Percentiles rank a stretch among this genome's conserved stretches.
Evolutionary conservation across 208 protist species (phyloP).

Genomic region (Leishmania aethiopica): DNA sequence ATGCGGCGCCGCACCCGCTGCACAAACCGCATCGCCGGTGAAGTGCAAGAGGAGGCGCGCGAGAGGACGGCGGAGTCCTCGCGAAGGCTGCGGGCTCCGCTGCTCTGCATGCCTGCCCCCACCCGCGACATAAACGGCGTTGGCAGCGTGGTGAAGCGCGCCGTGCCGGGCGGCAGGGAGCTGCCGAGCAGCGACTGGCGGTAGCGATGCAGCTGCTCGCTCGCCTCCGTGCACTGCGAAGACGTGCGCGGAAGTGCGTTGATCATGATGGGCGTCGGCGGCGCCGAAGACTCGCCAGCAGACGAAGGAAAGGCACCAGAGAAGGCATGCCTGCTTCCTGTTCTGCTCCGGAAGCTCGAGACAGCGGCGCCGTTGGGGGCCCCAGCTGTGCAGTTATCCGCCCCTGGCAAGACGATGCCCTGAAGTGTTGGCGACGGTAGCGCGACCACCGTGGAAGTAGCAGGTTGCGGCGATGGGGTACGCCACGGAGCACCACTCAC

Average conservation of each 20-base stretch:
- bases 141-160: conserved; percentile 27
- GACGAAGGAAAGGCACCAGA: not conserved
- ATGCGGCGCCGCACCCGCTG: conserved; percentile 30
- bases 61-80: conserved; percentile 31
- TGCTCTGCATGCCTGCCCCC: not conserved
- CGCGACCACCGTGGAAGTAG: not conserved
- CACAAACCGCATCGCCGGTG: conserved; percentile 15
- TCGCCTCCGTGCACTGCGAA: conserved; percentile 26
- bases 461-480: not conserved
- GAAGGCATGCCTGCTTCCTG: not conserved
- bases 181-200: conserved; percentile 11
- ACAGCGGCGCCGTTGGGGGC: not conserved
- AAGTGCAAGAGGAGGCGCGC: conserved; percentile 24
- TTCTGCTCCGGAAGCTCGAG: conserved; percentile 8
- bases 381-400: not conserved
- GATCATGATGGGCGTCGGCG: conserved; percentile 26
- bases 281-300: not conserved
- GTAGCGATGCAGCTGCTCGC: conserved; percentile 17
- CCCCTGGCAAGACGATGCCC: not conserved
- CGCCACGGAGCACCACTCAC: not conserved
- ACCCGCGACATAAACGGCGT: conserved; percentile 25
- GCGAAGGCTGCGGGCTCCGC: conserved; percentile 22
- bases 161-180: conserved; percentile 10
- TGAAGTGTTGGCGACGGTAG: not conserved
- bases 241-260: conserved; percentile 15